These are phyloP conservation scores for Spizellomyces sp. DNA, from an alignment of 192 early-diverging fungal species.

Conservation along the genomic window DNA sequence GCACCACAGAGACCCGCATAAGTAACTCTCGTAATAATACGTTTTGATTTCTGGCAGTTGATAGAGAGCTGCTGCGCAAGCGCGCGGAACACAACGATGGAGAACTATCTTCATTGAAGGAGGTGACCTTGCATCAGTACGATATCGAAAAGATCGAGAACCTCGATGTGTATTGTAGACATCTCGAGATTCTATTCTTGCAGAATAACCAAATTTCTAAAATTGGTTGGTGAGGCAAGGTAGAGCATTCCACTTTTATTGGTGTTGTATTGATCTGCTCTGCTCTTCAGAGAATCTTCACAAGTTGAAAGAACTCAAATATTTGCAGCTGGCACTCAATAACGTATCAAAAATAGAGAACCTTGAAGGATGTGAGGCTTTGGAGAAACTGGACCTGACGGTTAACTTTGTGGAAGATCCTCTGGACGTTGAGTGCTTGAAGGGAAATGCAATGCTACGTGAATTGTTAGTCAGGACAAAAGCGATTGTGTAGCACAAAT, in stretches of 20 bases:
- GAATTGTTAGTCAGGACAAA: constrained; percentile 44
- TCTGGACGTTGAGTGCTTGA: constrained; percentile 46
- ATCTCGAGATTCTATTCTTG: constrained; percentile 59
- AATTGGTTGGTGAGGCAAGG: constrained; percentile 40
- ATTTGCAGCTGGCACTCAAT: constrained; percentile 63
- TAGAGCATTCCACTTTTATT: not conserved
- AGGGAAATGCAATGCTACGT: constrained; percentile 39
- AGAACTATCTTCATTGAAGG: constrained; percentile 55
- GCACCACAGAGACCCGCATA: not conserved
- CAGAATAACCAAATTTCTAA: constrained; percentile 63
- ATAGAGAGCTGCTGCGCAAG: constrained; percentile 50
- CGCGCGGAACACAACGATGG: constrained; percentile 67
- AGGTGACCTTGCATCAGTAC: constrained; percentile 64
- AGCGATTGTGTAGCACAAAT: not conserved
- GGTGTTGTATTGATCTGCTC: not conserved
- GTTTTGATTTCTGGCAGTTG: constrained; percentile 23
- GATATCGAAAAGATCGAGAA: constrained; percentile 69
- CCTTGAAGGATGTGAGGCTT: constrained; percentile 57
- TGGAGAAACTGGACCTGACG: constrained; percentile 60
- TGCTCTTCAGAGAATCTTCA: constrained; percentile 50
- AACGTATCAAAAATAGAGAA: constrained; percentile 61
- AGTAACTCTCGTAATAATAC: not conserved
- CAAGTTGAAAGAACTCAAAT: constrained; percentile 58
- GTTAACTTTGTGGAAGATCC: constrained; percentile 64
- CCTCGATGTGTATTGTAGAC: constrained; percentile 59